phyloP scores from a whole-genome alignment of 2,329 filamentous ascomycete genomes.

The Zasmidium citrigriseum region DNA sequence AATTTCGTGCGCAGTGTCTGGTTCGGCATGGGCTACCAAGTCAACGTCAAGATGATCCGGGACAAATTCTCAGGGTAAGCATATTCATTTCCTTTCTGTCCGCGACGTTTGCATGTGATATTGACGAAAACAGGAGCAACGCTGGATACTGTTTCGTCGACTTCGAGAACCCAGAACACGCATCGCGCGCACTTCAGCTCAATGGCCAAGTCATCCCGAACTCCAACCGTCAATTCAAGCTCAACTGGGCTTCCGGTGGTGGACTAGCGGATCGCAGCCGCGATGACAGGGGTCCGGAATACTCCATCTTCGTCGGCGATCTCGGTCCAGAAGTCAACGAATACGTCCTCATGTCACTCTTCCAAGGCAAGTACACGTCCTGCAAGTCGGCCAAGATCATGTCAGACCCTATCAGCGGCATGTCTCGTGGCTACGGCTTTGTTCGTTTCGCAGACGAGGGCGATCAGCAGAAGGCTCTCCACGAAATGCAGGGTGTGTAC shows the following conservation, averaged over 20 bases:
- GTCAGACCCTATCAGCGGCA: constrained; percentile 96
- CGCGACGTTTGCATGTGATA: background rate
- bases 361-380: constrained; percentile 92
- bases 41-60: constrained; percentile 99
- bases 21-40: constrained; percentile 88
- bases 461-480: constrained; percentile 92
- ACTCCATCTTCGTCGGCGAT: constrained; percentile 95
- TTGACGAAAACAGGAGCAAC: constrained; percentile 61
- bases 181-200: constrained; percentile 84
- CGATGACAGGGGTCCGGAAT: constrained; percentile 95
- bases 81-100: constrained; percentile 1
- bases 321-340: constrained; percentile 98
- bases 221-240: constrained; percentile 92
- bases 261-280: constrained; percentile 91
- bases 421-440: constrained; percentile 97
- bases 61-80: constrained; percentile 95
- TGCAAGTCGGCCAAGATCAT: constrained; percentile 99
- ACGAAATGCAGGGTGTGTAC: constrained; percentile 99
- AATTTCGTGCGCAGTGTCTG: constrained; percentile 96
- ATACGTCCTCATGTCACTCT: constrained; percentile 94
- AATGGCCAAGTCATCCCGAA: constrained; percentile 92
- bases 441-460: constrained; percentile 94
- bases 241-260: constrained; percentile 98
- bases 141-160: constrained; percentile 99
- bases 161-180: constrained; percentile 78